Conservation (phyloP, 139 green algal genomes). For the Diplosphaera chodatii region DNA sequence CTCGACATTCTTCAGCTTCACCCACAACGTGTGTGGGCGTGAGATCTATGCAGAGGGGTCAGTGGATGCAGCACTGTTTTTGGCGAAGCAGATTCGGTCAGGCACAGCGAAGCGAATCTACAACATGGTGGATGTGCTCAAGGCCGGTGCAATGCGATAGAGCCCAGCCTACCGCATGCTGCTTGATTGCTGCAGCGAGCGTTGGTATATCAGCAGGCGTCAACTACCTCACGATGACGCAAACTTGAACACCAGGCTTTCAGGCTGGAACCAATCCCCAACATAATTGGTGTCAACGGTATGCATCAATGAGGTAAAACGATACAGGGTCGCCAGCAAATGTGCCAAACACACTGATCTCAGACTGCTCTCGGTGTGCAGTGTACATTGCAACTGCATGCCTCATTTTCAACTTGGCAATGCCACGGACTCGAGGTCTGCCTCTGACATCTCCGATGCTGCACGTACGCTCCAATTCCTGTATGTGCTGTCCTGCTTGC, state of each 20-base stretch:
- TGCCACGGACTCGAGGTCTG: not conserved
- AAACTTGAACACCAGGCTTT: too few relatives aligned
- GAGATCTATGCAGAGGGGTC: constrained; percentile 95
- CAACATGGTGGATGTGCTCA: constrained; percentile 98
- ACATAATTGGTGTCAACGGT: too few relatives aligned
- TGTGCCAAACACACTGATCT: too few relatives aligned
- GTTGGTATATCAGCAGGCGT: too few relatives aligned
- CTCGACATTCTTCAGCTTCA: constrained; percentile 88
- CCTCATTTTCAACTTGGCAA: not conserved
- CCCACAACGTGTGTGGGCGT: constrained; percentile 94
- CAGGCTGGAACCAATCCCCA: too few relatives aligned
- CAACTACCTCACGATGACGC: too few relatives aligned
- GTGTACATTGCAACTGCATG: too few relatives aligned
- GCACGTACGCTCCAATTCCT: not conserved
- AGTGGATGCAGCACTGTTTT: constrained; percentile 90
- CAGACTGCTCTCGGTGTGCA: too few relatives aligned
- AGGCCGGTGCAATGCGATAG: constrained; percentile 85
- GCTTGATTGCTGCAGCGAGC: too few relatives aligned
- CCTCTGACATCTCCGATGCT: not conserved
- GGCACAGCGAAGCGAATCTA: constrained; percentile 74
- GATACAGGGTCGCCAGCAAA: too few relatives aligned
- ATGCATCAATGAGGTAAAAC: too few relatives aligned
- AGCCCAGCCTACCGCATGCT: too few relatives aligned
- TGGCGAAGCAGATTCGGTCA: constrained; percentile 57
- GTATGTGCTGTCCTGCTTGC: not conserved